Evolutionary conservation across 768 basidiomycete species (phyloP), one percentile per base, ranked within the genome.

Genomic region (Sporobolomyces pararoseus): DNA sequence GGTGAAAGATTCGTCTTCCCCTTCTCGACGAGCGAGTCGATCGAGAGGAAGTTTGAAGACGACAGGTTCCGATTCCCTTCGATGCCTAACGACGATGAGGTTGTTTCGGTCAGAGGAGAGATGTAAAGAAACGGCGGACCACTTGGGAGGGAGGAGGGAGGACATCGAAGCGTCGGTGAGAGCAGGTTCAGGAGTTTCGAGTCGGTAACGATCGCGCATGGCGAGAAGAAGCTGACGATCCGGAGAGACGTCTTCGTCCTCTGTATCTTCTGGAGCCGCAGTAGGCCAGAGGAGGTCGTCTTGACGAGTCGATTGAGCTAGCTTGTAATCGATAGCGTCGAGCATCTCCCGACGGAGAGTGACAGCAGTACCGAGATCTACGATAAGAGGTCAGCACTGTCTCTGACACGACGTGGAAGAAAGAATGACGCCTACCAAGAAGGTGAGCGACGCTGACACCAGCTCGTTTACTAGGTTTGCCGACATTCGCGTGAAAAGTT

Each of bases 1-100:
- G 1, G 87, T 85, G 47, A 97, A 83, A 37, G 62, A 31, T 16
- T 86, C 87, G 10, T 88, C 87, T 13, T 87, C 87, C 25, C 86
- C 81, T 47, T 89, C 94, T 49, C 92, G 82, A 54, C 90, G 83
- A 16, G 89, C 89, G 70, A 90, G 89, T 12, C 83, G 80, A 72
- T 83, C 81, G 29, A 98, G 82, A 0, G 96, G 95, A 2, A 98
- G 82, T 70, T 89, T 90, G 79, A 98, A 92, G 17, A 97, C 82
- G 31, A 97, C 81, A 0, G 92, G 89, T 6, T 84, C 80, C 21
- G 79, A 78, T 0, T 82, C 82, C 2, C 84, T 82, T 29, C 88
- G 84, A 75, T 91, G 88, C 21, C 94, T 87, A 5, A 89, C 87
- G 52, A 96, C 80, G 71, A 97, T 88, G 77, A 98, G 83, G 10